Base-by-base conservation (phyloP, 805 yeast species). In the Saturnispora dispora region DNA sequence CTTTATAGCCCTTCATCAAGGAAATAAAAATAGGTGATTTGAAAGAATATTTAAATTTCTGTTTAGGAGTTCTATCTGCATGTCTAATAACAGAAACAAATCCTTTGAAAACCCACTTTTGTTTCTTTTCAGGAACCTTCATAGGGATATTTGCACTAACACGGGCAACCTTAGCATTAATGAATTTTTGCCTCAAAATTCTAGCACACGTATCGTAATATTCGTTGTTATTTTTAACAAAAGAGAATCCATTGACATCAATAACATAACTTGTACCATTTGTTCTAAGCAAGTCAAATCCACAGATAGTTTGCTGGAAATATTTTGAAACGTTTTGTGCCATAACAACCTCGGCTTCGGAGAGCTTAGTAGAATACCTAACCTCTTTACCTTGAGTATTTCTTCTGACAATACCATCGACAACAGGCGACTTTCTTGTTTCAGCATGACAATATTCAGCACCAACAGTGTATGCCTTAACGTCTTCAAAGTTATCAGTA, bases 11-110 rank as follows among this genome's bases (percentile, higher is more conserved):
- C 66, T 91, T 91, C 57, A 93, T 71, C 51, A 93, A 68, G 0
- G 93, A 87, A 43, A 89, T 81, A 63, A 93, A 93, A 10, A 88
- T 75, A 5, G 88, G 90, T 2, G 95, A 83, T 57, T 84, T 83
- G 72, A 93, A 93, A 0, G 97, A 89, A 68, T 88, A 95, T 65
- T 93, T 93, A 72, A 93, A 88, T 66, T 93, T 93, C 70, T 93
- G 99, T 66, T 93, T 93, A 15, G 99, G 99, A 0, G 99, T 93
- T 65, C 99, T 79, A 65, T 93, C 99, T 7, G 98, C 99, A 68
- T 93, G 99, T 59, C 99, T 81, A 50, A 93, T 84, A 28, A 91
- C 95, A 17, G 85, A 77, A 10, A 93, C 96, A 69, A 87, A 72
- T 17, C 97, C 97, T 67, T 93, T 93, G 68, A 93, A 84, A 5